Conservation (phyloP, 2,329 filamentous ascomycete species). For the Periconia macrospinosa region DNA sequence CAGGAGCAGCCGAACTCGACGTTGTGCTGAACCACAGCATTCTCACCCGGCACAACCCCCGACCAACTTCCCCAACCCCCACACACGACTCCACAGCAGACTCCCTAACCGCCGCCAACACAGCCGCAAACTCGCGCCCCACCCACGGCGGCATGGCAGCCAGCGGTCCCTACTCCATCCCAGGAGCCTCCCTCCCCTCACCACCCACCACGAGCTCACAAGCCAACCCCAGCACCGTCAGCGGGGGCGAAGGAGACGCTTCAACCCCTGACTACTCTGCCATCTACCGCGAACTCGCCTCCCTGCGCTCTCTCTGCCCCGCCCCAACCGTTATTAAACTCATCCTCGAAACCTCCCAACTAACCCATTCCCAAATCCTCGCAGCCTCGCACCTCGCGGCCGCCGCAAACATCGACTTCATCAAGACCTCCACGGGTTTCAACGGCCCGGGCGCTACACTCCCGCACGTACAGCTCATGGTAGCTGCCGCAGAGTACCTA, state of each 20-base stretch:
- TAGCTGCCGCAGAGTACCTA: slow-evolving; percentile 50
- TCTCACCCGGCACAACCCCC: slow-evolving; percentile 39
- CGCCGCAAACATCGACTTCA: slow-evolving; percentile 58
- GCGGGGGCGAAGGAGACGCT: slow-evolving; percentile 18
- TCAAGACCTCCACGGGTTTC: slow-evolving; percentile 65
- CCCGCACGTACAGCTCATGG: slow-evolving; percentile 59
- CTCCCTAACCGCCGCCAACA: slow-evolving; percentile 39
- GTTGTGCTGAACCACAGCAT: slow-evolving; percentile 60
- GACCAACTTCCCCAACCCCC: slow-evolving; percentile 13
- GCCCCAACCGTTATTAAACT: slow-evolving; percentile 53
- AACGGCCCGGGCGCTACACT: slow-evolving; percentile 57
- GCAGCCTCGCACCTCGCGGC: slow-evolving; percentile 56
- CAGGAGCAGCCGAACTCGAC: slow-evolving; percentile 60
- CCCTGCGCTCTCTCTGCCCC: slow-evolving; percentile 54
- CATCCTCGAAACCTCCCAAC: slow-evolving; percentile 61
- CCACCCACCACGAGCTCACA: neutral
- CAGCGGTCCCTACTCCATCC: slow-evolving; percentile 19
- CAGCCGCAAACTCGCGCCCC: slow-evolving; percentile 24
- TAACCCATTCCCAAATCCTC: slow-evolving; percentile 53
- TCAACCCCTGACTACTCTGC: slow-evolving; percentile 47
- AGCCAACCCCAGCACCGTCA: neutral
- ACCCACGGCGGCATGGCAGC: slow-evolving; percentile 7
- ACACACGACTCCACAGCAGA: slow-evolving; percentile 32
- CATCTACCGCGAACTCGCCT: slow-evolving; percentile 57
- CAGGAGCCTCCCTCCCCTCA: slow-evolving; percentile 10